Evolutionary conservation across 306 rosid genomes (phyloP).

Genomic region (Vicia faba): DNA sequence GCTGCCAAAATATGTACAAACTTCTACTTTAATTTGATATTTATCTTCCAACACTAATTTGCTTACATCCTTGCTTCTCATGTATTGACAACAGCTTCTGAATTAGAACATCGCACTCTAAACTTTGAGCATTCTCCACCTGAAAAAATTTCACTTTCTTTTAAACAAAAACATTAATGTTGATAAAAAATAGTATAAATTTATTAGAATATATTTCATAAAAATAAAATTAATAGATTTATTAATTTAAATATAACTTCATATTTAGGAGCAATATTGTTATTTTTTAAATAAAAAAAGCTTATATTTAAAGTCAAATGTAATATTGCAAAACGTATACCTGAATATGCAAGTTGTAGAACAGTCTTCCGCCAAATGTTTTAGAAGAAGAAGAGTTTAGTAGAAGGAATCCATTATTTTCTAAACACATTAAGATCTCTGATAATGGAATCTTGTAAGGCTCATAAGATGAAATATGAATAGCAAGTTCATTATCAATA

Average conservation of each 20-base stretch:
- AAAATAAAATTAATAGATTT: no score
- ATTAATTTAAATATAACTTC: no score
- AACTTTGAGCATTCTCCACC: conserved; percentile 33
- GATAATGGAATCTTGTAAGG: conserved; percentile 40
- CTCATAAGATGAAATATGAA: conserved; percentile 53
- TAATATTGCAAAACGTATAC: conserved; percentile 33
- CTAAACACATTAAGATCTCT: conserved; percentile 48
- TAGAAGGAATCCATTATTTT: conserved; percentile 48
- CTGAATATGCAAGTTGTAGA: conserved; percentile 59
- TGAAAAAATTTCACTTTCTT: conserved; percentile 1
- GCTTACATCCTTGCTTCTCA: no score
- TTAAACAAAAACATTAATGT: no score
- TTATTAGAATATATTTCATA: no score
- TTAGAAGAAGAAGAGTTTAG: conserved; percentile 61
- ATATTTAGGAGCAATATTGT: no score
- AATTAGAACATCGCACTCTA: conserved; percentile 34
- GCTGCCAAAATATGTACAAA: no score
- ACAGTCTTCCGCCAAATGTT: conserved; percentile 54
- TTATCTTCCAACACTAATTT: neutral
- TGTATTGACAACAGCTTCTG: conserved; percentile 38
- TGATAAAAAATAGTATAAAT: no score
- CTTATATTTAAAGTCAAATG: no score
- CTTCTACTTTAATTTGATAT: no score
- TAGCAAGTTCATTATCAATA: conserved; percentile 44
- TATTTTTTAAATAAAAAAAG: no score